These are phyloP conservation scores for Termitomyces eurrhizus DNA, from an alignment of 768 basidiomycete genomes.

Conservation along the genomic window DNA sequence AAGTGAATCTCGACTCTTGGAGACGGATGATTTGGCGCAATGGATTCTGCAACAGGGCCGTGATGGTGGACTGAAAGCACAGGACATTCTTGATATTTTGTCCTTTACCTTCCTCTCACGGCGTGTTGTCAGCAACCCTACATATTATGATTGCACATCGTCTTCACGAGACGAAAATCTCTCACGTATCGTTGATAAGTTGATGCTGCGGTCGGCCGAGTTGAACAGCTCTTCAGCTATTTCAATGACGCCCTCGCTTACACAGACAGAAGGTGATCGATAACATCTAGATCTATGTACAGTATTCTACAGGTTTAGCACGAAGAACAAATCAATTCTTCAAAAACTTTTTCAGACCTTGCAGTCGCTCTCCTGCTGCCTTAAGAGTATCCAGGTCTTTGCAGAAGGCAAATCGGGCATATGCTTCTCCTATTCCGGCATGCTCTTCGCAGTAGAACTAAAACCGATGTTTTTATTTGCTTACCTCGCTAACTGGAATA, in stretches of 20 bases:
- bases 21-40: conserved; percentile 39
- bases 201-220: conserved; percentile 24
- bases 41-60: conserved; percentile 45
- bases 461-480: conserved; percentile 16
- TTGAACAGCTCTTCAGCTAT: background rate
- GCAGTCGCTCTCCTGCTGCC: conserved; percentile 78
- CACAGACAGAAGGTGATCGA: background rate
- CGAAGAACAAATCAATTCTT: conserved; percentile 11
- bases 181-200: conserved; percentile 67
- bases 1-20: conserved; percentile 75
- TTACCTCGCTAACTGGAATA: conserved; percentile 93
- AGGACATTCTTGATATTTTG: conserved; percentile 71
- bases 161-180: conserved; percentile 49
- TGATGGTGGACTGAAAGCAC: conserved; percentile 44
- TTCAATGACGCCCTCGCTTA: background rate
- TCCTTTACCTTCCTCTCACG: conserved; percentile 79
- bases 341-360: conserved; percentile 66
- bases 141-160: conserved; percentile 67
- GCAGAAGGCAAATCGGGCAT: conserved; percentile 91
- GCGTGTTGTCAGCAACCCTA: conserved; percentile 74
- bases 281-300: conserved; percentile 4
- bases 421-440: conserved; percentile 79
- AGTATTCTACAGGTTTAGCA: conserved; percentile 7
- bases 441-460: conserved; percentile 95
- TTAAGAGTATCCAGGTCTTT: conserved; percentile 87